These are phyloP conservation scores for Solanum dulcamara DNA, from an alignment of 257 asterid species.

Conservation along the genomic window DNA sequence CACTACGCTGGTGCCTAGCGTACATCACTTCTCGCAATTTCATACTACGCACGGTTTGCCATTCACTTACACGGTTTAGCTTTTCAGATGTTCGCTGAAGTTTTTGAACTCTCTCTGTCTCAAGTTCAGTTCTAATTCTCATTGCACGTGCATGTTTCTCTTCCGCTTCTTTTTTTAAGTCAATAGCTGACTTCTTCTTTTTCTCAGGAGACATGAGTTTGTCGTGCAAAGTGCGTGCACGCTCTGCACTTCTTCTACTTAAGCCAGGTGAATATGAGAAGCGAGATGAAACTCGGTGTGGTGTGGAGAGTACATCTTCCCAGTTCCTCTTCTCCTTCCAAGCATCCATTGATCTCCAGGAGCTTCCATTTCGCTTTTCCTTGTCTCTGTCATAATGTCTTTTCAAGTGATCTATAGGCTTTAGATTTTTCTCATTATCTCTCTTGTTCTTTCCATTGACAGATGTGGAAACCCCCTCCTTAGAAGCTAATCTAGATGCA, in stretches of 20 bases:
- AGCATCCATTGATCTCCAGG: conserved; percentile 83
- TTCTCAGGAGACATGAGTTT: conserved; percentile 99
- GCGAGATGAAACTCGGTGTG: conserved; percentile 75
- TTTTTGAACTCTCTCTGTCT: conserved; percentile 90
- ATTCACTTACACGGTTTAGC: conserved; percentile 84
- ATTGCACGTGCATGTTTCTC: conserved; percentile 98
- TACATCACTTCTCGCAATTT: conserved; percentile 80
- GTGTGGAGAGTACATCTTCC: conserved; percentile 89
- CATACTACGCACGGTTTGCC: conserved; percentile 87
- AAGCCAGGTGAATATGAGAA: conserved; percentile 89
- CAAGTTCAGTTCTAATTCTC: conserved; percentile 91
- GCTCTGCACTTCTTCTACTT: conserved; percentile 72
- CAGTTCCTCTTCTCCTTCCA: conserved; percentile 99
- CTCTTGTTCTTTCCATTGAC: conserved; percentile 39
- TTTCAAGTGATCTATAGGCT: conserved; percentile 41
- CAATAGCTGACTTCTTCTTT: conserved; percentile 71
- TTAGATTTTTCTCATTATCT: conserved; percentile 41
- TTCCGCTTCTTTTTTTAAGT: conserved; percentile 90
- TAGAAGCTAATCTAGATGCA: conserved; percentile 34
- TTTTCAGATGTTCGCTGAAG: conserved; percentile 92
- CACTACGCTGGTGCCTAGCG: conserved; percentile 88
- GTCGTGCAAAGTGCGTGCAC: conserved; percentile 83
- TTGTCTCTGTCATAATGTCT: conserved; percentile 59
- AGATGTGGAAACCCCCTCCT: conserved; percentile 31
- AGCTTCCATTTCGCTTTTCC: conserved; percentile 56